Base-by-base conservation (phyloP, 2,329 filamentous ascomycete genomes). In the Botrytis byssoidea region DNA sequence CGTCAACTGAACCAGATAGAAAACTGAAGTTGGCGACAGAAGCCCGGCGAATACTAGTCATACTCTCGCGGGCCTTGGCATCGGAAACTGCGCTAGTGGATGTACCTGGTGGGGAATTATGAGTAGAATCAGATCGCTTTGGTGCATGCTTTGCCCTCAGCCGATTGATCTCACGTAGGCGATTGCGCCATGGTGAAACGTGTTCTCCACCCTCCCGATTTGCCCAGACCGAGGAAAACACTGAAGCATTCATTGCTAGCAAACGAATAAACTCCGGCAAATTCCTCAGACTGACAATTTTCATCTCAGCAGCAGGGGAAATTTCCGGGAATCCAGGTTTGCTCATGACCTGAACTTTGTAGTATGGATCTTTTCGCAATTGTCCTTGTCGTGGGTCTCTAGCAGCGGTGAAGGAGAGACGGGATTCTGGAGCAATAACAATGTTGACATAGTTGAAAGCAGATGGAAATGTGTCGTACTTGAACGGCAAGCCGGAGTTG, bases 371-470 rank as follows among this genome's bases (percentile, higher is more conserved):
- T 79, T 80, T 77, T 81, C 80, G 78, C 79, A 80, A 78, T 77
- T 76, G 79, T 79, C 78, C 79, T 5, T 82, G 80, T 65, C 82
- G 79, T 70, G 87, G 83, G 51, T 73, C 71, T 29, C 90, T 85
- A 9, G 88, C 89, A 67, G 92, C 90, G 55, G 93, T 87, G 79
- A 95, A 95, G 3, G 91, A 92, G 4, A 90, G 90, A 59, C 91
- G 88, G 7, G 94, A 95, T 75, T 95, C 93, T 0, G 96, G 96
- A 3, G 93, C 93, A 80, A 99, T 95, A 78, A 98, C 92, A 79
- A 99, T 98, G 81, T 98, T 94, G 81, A 99, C 94, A 80, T 93
- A 97, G 81, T 98, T 98, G 86, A 99, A 97, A 73, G 95, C 92
- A 0, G 94, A 97, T 0, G 94, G 94, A 78, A 99, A 97, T 0